Evolutionary conservation across 2,329 filamentous ascomycete species (phyloP), one percentile per base, ranked within the genome.

Genomic region (Botrytis porri): DNA sequence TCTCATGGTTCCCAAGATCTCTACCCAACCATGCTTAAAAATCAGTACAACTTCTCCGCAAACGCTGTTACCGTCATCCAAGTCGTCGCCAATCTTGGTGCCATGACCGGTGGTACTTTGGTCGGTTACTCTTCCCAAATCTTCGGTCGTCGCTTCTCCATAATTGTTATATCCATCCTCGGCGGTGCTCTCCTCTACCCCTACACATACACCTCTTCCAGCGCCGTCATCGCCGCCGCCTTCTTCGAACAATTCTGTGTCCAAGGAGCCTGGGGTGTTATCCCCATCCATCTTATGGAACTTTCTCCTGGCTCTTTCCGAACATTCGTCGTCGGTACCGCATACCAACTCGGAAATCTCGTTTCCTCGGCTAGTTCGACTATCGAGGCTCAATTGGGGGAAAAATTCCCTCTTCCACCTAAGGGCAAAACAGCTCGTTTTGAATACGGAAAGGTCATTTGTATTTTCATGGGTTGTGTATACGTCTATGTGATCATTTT

Each of bases 181-280:
- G 93, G 93, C 37, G 93, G 92, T 43, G 93, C 93, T 0, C 83
- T 97, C 1, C 85, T 97, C 1, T 96, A 97, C 80, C 93, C 94
- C 0, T 97, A 97, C 82, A 92, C 89, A 0, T 96, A 94, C 77
- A 85, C 89, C 18, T 83, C 83, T 3, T 85, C 83, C 77, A 83
- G 89, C 9, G 84, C 85, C 22, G 84, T 97, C 78, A 94, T 94
- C 66, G 93, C 93, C 0, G 90, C 92, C 0, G 93, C 93, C 1
- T 97, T 96, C 82, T 96, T 96, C 82, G 87, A 95, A 83, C 92
- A 94, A 80, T 93, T 94, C 80, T 92, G 88, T 78, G 91, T 93
- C 2, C 91, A 93, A 80, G 92, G 92, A 35, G 92, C 91, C 0
- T 94, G 92, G 92, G 92, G 90, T 57, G 88, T 92, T 35, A 89